Conservation (phyloP, 495 filamentous ascomycete species). For the Talaromyces trachyspermus region DNA sequence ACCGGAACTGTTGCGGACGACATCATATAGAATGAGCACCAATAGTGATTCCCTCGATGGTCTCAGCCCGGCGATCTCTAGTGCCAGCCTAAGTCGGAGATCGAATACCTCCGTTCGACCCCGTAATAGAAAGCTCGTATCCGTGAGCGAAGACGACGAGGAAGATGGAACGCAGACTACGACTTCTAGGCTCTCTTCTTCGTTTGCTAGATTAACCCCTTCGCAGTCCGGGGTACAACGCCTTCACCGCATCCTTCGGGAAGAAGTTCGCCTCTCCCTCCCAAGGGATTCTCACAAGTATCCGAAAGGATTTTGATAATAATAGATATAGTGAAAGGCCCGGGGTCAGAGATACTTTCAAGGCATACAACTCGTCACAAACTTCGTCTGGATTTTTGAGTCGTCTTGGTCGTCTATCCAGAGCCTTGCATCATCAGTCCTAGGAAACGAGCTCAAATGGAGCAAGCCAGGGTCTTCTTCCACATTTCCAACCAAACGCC, state of each 20-base stretch:
- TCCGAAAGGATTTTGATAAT: background rate
- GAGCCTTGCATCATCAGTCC: conserved; percentile 44
- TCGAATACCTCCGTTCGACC: conserved; percentile 35
- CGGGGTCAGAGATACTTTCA: background rate
- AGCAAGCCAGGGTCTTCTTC: conserved; percentile 22
- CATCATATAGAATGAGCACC: conserved; percentile 46
- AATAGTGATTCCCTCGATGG: conserved; percentile 33
- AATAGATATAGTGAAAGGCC: background rate
- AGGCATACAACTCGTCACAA: conserved; percentile 20
- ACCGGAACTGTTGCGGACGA: no score
- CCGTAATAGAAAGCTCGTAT: conserved; percentile 36
- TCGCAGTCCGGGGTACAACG: conserved; percentile 33
- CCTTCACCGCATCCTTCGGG: conserved; percentile 39
- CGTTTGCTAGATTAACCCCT: conserved; percentile 20
- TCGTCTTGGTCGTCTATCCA: conserved; percentile 49
- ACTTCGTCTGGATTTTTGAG: conserved; percentile 39
- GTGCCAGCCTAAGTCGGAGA: conserved; percentile 23
- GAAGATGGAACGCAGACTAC: conserved; percentile 24
- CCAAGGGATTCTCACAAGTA: conserved; percentile 31
- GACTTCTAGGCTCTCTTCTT: conserved; percentile 22
- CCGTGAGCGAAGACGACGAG: conserved; percentile 29
- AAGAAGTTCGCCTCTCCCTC: conserved; percentile 40
- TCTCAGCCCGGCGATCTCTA: conserved; percentile 27
- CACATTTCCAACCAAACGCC: conserved; percentile 24
- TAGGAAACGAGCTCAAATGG: conserved; percentile 38